Percentiles rank a stretch among this genome's conserved stretches.
Conservation (phyloP, 2,329 filamentous ascomycete genomes). For the Cercospora janseana region DNA sequence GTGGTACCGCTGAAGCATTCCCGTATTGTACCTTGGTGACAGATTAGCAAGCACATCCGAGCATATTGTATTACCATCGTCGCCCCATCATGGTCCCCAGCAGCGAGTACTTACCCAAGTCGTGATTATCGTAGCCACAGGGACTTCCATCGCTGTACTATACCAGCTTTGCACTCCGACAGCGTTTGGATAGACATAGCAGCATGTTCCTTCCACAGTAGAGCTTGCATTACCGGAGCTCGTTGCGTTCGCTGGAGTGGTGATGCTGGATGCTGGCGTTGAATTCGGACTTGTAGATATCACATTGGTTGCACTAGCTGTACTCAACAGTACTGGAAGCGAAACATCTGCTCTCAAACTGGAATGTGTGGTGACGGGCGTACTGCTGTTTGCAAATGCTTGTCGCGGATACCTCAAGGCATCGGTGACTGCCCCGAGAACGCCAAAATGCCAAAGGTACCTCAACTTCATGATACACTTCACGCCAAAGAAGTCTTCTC, state of each 20-base stretch:
- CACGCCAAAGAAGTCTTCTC: too few species aligned
- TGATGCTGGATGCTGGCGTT: neutral
- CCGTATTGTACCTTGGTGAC: constrained; percentile 10
- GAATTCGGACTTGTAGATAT: constrained; percentile 1
- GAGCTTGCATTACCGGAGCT: neutral
- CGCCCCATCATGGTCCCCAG: too few species aligned
- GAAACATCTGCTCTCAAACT: neutral
- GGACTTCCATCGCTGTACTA: constrained; percentile 2
- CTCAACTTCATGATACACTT: neutral
- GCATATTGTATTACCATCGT: too few species aligned
- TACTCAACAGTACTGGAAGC: neutral
- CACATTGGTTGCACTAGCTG: neutral
- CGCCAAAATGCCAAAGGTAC: neutral
- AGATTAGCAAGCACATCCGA: too few species aligned
- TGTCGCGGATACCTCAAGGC: constrained; percentile 1
- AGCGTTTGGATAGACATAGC: constrained; percentile 1
- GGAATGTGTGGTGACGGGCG: neutral
- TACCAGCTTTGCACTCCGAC: constrained; percentile 8
- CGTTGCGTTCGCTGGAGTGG: neutral
- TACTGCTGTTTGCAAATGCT: neutral
- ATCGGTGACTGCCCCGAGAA: neutral
- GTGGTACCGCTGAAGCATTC: constrained; percentile 4
- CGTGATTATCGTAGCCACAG: constrained; percentile 4
- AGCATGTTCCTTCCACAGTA: neutral
- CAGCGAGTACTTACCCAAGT: too few species aligned